A percentile compares a stretch with the other conserved stretches of the same genome.
Conservation (phyloP, 176 grass and related monocot genomes). For the Aegilops tauschii region DNA sequence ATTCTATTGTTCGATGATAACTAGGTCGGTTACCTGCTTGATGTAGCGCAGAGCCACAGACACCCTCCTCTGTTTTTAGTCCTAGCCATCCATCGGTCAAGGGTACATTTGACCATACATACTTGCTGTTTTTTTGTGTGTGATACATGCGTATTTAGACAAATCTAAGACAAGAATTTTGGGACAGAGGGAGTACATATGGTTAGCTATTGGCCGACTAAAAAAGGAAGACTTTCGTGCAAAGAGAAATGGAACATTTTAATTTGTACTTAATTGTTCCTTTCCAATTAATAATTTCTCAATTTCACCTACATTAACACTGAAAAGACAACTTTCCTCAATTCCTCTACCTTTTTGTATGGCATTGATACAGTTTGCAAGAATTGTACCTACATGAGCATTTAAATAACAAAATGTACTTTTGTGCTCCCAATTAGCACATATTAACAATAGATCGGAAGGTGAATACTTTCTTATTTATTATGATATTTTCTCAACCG, state of each 20-base stretch:
- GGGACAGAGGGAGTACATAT: background rate
- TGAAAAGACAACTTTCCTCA: background rate
- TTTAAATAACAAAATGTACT: background rate
- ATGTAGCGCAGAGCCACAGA: background rate
- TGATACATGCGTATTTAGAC: too few relatives aligned
- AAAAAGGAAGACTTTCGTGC: background rate
- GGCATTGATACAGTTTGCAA: background rate
- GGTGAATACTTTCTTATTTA: background rate
- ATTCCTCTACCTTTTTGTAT: background rate
- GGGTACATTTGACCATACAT: background rate
- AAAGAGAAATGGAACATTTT: background rate
- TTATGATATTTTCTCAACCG: background rate
- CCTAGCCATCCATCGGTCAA: background rate
- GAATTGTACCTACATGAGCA: background rate
- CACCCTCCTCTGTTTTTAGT: background rate
- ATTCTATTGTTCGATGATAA: background rate
- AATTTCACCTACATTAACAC: background rate
- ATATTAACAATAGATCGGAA: background rate
- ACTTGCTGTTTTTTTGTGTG: background rate
- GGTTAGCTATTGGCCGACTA: background rate
- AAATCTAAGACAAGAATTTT: too few relatives aligned
- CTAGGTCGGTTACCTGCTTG: background rate
- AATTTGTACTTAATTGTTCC: background rate
- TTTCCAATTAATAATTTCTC: background rate
- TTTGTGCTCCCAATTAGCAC: background rate